These are phyloP conservation scores for Ogataea naganishii DNA, from an alignment of 805 yeast genomes.

Conservation along the genomic window DNA sequence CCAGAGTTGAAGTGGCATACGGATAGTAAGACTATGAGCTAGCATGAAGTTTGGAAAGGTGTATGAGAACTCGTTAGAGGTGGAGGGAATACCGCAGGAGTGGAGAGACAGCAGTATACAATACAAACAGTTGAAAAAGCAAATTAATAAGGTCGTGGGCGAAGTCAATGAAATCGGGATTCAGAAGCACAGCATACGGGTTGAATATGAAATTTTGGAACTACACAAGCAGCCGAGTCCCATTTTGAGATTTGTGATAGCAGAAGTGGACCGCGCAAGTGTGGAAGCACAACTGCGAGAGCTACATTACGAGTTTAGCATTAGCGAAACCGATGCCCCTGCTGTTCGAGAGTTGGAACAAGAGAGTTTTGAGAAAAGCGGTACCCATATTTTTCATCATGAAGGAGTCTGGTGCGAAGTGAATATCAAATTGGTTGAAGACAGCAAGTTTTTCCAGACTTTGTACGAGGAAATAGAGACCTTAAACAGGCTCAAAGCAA, in stretches of 20 bases:
- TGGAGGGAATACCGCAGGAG: constrained; percentile 53
- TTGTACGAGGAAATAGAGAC: constrained; percentile 44
- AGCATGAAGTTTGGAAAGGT: constrained; percentile 71
- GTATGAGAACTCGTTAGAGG: constrained; percentile 52
- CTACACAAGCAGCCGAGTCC: constrained; percentile 13
- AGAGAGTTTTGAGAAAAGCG: no score
- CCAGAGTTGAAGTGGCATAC: background rate
- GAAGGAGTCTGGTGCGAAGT: constrained; percentile 13
- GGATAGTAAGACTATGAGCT: background rate
- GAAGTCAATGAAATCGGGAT: constrained; percentile 57
- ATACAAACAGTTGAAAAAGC: constrained; percentile 61
- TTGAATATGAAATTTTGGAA: constrained; percentile 14
- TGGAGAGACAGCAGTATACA: constrained; percentile 67
- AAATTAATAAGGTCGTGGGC: constrained; percentile 53
- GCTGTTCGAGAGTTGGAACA: background rate
- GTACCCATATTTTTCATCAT: no score
- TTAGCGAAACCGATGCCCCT: background rate
- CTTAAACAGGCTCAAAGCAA: constrained; percentile 33
- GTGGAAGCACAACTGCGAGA: no score
- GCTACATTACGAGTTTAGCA: no score
- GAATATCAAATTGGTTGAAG: constrained; percentile 39
- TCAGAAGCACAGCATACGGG: constrained; percentile 29
- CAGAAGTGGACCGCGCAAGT: background rate
- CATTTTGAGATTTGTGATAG: constrained; percentile 8
- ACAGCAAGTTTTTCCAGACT: constrained; percentile 51